Evolutionary conservation across 2,329 filamentous ascomycete genomes (phyloP).

Genomic region (Aspergillus sojae): DNA sequence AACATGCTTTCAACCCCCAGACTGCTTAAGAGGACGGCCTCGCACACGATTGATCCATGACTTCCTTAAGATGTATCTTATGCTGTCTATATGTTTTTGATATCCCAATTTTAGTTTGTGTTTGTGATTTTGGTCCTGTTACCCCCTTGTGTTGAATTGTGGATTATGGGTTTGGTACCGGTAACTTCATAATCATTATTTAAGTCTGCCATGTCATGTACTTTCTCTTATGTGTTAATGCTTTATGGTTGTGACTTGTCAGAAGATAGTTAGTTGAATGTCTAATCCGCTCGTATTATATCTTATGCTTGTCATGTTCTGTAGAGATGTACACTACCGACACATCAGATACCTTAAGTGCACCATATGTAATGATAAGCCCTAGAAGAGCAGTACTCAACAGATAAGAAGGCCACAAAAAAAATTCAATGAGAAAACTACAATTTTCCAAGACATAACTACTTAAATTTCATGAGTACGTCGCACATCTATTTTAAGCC

Average conservation of each 20-base stretch:
- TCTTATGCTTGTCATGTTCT: neutral
- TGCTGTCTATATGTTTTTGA: slow-evolving; percentile 5
- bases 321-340: neutral
- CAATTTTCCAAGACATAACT: neutral
- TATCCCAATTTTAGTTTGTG: slow-evolving; percentile 11
- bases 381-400: too few relatives aligned
- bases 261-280: neutral
- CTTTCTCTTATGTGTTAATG: neutral
- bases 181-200: neutral
- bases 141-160: neutral
- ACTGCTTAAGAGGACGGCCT: slow-evolving; percentile 17
- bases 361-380: neutral
- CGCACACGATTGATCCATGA: neutral
- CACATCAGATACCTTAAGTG: neutral
- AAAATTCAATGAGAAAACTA: neutral
- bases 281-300: neutral
- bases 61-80: slow-evolving; percentile 2
- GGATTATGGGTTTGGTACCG: neutral
- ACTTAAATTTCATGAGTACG: slow-evolving; percentile 4
- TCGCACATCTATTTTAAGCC: slow-evolving; percentile 7
- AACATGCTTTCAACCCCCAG: slow-evolving; percentile 28
- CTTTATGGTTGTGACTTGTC: neutral
- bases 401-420: neutral
- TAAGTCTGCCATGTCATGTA: neutral
- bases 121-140: slow-evolving; percentile 1